Evolutionary conservation across 148 eudicot species (phyloP), one percentile per base, ranked within the genome.

Genomic region (Chenopodium quinoa): DNA sequence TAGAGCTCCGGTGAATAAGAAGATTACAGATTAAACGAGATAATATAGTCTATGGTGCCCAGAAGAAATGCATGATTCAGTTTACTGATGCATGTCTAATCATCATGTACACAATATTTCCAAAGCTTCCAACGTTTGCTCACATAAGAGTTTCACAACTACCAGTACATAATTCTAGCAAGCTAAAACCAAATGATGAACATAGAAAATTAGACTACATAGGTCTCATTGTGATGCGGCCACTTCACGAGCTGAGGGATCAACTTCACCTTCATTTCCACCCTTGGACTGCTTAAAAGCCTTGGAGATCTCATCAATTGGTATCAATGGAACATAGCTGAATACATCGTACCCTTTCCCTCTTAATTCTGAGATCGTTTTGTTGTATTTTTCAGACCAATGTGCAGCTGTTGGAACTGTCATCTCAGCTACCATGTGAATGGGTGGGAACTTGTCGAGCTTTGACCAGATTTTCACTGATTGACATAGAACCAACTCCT

Each of bases 381-480:
- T 75, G 85, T 89, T 90, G 87, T 93, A 93, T 76, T 85, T 90
- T 73, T 89, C 88, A 2, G 88, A 83, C 86, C 86, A 90, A 62
- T 82, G 77, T 13, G 88, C 83, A 1, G 85, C 85, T 0, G 89
- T 80, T 0, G 97, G 93, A 23, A 85, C 73, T n/a, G 89, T 89
- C 82, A 90, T 75, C 75, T 86, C 83, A 2, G 87, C 85, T 52
- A 89, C 80, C 40, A 78, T 65, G 73, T 89, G 92, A 52, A 89
- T 71, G 25, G 83, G 73, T 0, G 88, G 79, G 40, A 86, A 31
- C 22, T 83, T 82, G 78, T 90, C 90, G 1, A 85, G 85, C 29
- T 76, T 73, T 56, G 82, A 85, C 91, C 90, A 89, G 2, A 89
- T 69, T 47, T 82, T 83, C 10, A 81, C 89, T 1, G 88, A 46